Percentiles rank a stretch among this genome's conserved stretches.
Evolutionary conservation across 331 rosid genomes (phyloP).

Genomic region (Spiraea crenata): DNA sequence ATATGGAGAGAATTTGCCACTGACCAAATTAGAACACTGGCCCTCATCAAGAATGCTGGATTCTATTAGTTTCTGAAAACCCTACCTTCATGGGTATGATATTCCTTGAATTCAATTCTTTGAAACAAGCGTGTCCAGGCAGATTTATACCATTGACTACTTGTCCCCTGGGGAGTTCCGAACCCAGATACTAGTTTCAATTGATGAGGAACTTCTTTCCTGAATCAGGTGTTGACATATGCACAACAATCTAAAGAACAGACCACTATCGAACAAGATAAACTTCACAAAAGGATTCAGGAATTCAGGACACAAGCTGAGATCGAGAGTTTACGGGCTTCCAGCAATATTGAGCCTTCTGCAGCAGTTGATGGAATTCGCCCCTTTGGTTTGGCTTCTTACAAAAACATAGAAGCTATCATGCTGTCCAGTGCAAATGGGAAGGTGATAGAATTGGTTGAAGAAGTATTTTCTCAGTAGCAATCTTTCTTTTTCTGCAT

Average conservation of each 20-base stretch:
- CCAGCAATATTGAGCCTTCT: conserved; percentile 51
- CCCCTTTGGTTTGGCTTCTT: conserved; percentile 54
- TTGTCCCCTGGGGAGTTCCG: background rate
- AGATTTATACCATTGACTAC: background rate
- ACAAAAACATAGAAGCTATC: conserved; percentile 56
- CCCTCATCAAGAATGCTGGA: background rate
- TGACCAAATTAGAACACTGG: background rate
- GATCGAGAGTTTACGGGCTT: conserved; percentile 60
- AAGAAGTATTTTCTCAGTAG: conserved; percentile 6
- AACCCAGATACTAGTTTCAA: background rate
- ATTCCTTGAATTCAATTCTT: background rate
- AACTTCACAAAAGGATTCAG: conserved; percentile 96
- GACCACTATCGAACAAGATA: conserved; percentile 91
- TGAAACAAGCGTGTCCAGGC: background rate
- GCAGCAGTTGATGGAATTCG: conserved; percentile 47
- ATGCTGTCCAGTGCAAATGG: conserved; percentile 54
- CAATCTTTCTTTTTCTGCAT: conserved; percentile 1
- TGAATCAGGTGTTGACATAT: conserved; percentile 76
- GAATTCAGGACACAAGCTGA: conserved; percentile 91
- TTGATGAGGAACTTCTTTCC: conserved; percentile 19
- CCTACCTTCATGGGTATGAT: background rate
- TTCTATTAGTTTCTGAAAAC: background rate
- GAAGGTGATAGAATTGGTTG: conserved; percentile 56
- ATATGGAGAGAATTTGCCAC: background rate
- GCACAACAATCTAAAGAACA: conserved; percentile 95